phyloP scores from a whole-genome alignment of 2,329 filamentous ascomycete species.

The Alternaria sp. region DNA sequence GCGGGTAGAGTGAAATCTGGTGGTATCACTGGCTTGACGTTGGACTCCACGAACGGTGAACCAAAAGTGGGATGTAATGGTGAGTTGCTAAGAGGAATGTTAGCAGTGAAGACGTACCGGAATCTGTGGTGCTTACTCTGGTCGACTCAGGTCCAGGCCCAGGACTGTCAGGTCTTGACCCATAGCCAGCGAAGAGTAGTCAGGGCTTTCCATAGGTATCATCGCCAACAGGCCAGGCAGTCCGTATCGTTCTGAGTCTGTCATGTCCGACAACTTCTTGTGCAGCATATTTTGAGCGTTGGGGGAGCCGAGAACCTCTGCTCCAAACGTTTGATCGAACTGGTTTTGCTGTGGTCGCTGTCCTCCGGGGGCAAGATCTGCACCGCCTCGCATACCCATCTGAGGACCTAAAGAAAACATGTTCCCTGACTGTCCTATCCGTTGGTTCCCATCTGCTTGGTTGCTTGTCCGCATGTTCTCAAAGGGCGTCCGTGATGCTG shows the following conservation, averaged over 20 bases:
- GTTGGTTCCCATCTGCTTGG: conserved; percentile 48
- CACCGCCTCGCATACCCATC: conserved; percentile 29
- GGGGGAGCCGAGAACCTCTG: conserved; percentile 40
- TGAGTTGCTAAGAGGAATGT: conserved; percentile 50
- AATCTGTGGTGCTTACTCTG: conserved; percentile 60
- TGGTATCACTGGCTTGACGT: conserved; percentile 65
- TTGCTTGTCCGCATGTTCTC: conserved; percentile 41
- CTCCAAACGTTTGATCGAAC: conserved; percentile 45
- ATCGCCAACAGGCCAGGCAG: conserved; percentile 67
- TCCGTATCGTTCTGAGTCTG: conserved; percentile 67
- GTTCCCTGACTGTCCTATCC: conserved; percentile 40
- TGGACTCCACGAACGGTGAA: conserved; percentile 68
- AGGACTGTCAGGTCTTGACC: conserved; percentile 71
- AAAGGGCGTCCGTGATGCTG: conserved; percentile 44
- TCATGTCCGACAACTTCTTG: conserved; percentile 65
- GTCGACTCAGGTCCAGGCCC: conserved; percentile 70
- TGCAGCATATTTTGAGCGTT: conserved; percentile 49
- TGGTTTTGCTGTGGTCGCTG: conserved; percentile 43
- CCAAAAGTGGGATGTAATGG: conserved; percentile 71
- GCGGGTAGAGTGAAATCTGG: conserved; percentile 70
- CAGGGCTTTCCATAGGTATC: conserved; percentile 64
- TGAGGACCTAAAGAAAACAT: conserved; percentile 44
- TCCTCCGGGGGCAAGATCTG: conserved; percentile 35
- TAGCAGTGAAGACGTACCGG: conserved; percentile 19
- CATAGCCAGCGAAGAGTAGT: conserved; percentile 62